Base-by-base conservation (phyloP, 495 filamentous ascomycete species). In the Chaetomium tenue region DNA sequence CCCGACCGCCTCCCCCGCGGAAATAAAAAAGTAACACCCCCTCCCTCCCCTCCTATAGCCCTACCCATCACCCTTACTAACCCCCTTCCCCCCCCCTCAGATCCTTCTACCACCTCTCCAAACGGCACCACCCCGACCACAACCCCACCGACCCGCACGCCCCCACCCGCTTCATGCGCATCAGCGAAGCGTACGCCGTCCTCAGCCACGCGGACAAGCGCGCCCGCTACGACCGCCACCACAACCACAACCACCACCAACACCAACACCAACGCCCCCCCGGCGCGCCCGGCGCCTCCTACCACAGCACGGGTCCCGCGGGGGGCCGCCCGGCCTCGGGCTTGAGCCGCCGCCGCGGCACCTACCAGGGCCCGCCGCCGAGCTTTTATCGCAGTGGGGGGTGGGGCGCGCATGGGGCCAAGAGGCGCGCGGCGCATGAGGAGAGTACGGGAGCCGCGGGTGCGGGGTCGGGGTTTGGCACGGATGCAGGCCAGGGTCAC, bases 71-170 rank as follows among this genome's bases (percentile, higher is more conserved):
- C 15, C 15, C 62, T 40, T 15, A 44, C 30, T 2, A 7, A 39
- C 42, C 63, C 13, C 13, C 40, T 4, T 4, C 13, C 40, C 40
- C 11, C 13, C 40, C 40, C 1, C 11, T 6, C 13, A 90, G 89
- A 69, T 87, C 92, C 82, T 98, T 95, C 85, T 97, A 96, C 84
- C 70, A 80, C 68, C 89, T 98, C 74, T 96, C 92, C 76, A 94
- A 97, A 78, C 76, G 79, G 57, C 89, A 97, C 85, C 94, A 98
- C 80, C 94, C 94, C 16, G 94, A 98, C 84, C 88, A 84, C 76
- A 94, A 98, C 82, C 90, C 83, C 63, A 55, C 78, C 64, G 88
- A 96, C 78, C 88, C 90, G 1, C 73, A 80, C 65, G 90, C 94
- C 63, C 78, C 87, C 23, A 71, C 81, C 40, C 90, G 89, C 73